Evolutionary conservation across 2,329 filamentous ascomycete species (phyloP).

Genomic region (Trichoderma atrobrunneum): DNA sequence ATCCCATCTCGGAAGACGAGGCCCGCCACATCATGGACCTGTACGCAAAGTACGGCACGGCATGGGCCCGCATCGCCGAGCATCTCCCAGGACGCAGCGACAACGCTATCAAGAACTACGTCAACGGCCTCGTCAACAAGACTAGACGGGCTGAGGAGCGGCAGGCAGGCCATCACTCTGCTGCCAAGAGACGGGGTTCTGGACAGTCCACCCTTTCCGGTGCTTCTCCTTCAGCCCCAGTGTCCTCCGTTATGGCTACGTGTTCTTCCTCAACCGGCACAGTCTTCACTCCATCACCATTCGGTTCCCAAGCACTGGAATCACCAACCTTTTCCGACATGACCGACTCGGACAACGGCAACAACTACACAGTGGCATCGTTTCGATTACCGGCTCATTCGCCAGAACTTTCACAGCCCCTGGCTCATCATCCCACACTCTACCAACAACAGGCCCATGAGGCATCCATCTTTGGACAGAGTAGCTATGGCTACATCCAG

Average conservation of each 20-base stretch:
- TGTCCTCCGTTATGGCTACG: neutral
- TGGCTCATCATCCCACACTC: neutral
- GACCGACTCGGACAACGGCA: neutral
- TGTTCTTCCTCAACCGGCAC: neutral
- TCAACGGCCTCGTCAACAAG: constrained; percentile 32
- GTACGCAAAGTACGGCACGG: constrained; percentile 72
- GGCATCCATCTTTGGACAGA: neutral
- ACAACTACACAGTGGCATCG: neutral
- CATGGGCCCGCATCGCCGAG: constrained; percentile 91
- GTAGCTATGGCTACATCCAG: neutral
- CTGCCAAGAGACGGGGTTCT: neutral
- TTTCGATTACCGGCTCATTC: neutral
- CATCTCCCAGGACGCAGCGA: constrained; percentile 81
- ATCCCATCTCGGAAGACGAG: constrained; percentile 69
- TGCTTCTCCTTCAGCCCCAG: neutral
- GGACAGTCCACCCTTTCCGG: neutral
- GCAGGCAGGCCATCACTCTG: neutral
- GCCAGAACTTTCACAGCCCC: neutral
- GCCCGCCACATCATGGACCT: constrained; percentile 71
- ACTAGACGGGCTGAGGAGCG: neutral
- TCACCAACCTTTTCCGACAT: constrained; percentile 5
- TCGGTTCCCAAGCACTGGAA: neutral
- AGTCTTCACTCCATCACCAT: neutral
- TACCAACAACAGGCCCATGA: neutral
- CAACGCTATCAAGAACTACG: constrained; percentile 98